phyloP scores from a whole-genome alignment of 2,329 filamentous ascomycete genomes.

The Talaromyces amestolkiae region DNA sequence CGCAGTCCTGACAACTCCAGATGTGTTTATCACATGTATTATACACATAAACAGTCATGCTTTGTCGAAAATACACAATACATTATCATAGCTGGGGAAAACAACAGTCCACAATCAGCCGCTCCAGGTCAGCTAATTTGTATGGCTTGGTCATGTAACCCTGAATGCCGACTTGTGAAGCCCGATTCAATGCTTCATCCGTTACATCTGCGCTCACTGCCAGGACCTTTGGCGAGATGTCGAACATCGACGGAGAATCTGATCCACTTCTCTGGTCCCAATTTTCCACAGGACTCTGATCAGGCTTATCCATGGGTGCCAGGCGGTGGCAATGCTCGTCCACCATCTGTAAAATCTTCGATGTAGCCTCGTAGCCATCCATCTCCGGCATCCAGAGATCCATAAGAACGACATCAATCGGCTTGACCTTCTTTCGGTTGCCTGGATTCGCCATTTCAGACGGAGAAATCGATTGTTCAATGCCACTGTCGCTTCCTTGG shows the following conservation, averaged over 20 bases:
- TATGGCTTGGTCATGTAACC: conserved; percentile 69
- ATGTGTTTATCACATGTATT: neutral
- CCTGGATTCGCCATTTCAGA: conserved; percentile 24
- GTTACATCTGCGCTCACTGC: conserved; percentile 68
- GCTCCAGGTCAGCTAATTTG: conserved; percentile 61
- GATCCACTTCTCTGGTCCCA: conserved; percentile 19
- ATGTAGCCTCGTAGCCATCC: conserved; percentile 68
- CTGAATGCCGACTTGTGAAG: conserved; percentile 62
- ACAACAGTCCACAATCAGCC: conserved; percentile 55
- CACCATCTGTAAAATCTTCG: conserved; percentile 59
- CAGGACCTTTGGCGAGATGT: conserved; percentile 49
- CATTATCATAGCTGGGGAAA: conserved; percentile 18
- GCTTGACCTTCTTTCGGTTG: conserved; percentile 32
- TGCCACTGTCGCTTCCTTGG: conserved; percentile 23
- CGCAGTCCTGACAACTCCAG: neutral
- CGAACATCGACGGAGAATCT: conserved; percentile 32
- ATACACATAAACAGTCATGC: neutral
- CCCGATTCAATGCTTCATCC: conserved; percentile 60
- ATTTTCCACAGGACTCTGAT: conserved; percentile 12
- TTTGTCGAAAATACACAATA: neutral
- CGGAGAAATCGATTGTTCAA: conserved; percentile 21
- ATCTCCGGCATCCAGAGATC: conserved; percentile 75
- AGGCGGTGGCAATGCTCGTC: conserved; percentile 34
- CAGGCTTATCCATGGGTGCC: conserved; percentile 19
- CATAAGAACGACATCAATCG: conserved; percentile 67